Percentiles rank a stretch among this genome's conserved stretches.
phyloP scores from a whole-genome alignment of 2,329 filamentous ascomycete species.

The Ceratocystiopsis sp. region DNA sequence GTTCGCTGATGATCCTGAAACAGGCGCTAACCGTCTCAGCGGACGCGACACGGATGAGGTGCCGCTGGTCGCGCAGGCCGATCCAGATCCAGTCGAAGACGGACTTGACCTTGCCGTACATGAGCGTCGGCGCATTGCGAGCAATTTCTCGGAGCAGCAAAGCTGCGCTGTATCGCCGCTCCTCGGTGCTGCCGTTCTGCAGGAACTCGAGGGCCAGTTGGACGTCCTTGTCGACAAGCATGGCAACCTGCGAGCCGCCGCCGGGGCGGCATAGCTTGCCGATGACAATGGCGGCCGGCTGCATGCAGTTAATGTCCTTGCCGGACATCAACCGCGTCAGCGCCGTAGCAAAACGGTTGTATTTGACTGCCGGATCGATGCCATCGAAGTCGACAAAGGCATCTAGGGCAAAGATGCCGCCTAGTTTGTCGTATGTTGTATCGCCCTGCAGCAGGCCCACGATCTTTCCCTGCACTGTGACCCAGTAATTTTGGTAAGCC shows the following conservation, averaged over 20 bases:
- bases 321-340: constrained; percentile 76
- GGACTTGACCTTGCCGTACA: constrained; percentile 89
- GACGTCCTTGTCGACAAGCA: constrained; percentile 91
- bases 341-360: constrained; percentile 83
- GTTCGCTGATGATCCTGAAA: constrained; percentile 86
- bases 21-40: constrained; percentile 88
- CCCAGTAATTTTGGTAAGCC: constrained; percentile 49
- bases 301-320: constrained; percentile 81
- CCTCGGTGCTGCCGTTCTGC: constrained; percentile 86
- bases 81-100: constrained; percentile 96
- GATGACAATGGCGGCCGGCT: constrained; percentile 73
- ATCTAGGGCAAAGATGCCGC: constrained; percentile 82
- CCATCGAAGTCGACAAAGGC: constrained; percentile 92
- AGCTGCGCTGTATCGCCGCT: constrained; percentile 81
- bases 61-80: constrained; percentile 72
- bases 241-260: constrained; percentile 83
- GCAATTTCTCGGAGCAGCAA: constrained; percentile 81
- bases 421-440: constrained; percentile 76
- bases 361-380: constrained; percentile 83
- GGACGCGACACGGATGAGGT: constrained; percentile 80
- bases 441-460: constrained; percentile 60
- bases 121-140: constrained; percentile 80
- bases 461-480: constrained; percentile 37
- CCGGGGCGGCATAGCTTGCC: constrained; percentile 84
- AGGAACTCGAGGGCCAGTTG: constrained; percentile 95